phyloP scores from a whole-genome alignment of 345 rosid species.

The Rhizophora apiculata region DNA sequence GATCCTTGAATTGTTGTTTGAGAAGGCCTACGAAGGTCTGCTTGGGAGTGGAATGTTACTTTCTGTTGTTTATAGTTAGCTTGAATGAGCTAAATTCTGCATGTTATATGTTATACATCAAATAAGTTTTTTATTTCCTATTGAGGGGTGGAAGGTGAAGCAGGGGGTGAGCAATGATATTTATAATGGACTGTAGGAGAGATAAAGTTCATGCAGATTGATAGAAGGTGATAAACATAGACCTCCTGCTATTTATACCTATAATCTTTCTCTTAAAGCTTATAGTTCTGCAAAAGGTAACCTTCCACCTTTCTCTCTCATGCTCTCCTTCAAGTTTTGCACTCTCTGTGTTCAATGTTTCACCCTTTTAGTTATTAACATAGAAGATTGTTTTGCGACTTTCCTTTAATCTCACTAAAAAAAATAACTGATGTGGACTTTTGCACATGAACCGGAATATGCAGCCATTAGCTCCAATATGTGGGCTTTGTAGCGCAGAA shows the following conservation, averaged over 20 bases:
- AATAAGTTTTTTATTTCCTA: neutral
- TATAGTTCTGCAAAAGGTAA: too few species aligned
- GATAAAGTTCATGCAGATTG: too few species aligned
- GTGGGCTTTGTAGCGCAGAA: conserved; percentile 52
- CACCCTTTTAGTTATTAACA: neutral
- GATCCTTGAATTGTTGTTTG: neutral
- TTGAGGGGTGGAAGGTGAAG: too few species aligned
- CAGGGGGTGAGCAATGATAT: too few species aligned
- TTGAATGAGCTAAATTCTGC: neutral
- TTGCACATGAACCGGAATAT: conserved; percentile 9
- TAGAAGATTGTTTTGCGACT: neutral
- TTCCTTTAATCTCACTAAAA: neutral
- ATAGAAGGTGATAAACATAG: too few species aligned
- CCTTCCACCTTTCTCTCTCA: too few species aligned
- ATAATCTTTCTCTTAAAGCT: too few species aligned
- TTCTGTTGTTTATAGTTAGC: neutral
- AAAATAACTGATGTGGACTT: neutral
- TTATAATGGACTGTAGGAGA: too few species aligned
- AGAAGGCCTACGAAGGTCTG: neutral
- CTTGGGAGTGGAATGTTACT: neutral
- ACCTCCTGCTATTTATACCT: too few species aligned
- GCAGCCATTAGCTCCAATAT: conserved; percentile 69
- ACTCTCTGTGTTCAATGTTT: too few species aligned
- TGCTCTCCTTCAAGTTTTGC: too few species aligned
- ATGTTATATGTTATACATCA: neutral